These are phyloP conservation scores for Dalbergia cultrata DNA, from an alignment of 306 rosid species.

Conservation along the genomic window DNA sequence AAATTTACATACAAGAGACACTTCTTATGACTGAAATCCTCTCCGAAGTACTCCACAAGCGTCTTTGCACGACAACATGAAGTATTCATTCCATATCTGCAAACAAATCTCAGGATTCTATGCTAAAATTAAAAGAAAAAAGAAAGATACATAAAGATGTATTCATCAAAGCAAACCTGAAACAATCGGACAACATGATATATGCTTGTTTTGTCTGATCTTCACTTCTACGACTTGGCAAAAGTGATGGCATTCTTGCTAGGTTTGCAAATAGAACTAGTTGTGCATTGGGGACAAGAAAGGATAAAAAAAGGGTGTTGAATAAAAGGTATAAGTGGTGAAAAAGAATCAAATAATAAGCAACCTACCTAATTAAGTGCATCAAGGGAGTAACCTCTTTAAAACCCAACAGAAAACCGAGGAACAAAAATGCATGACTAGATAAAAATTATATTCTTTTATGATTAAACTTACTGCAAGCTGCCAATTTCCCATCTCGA, in stretches of 20 bases:
- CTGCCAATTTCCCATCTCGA: slow-evolving; percentile 90
- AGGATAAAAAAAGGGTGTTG: not conserved
- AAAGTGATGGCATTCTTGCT: slow-evolving; percentile 81
- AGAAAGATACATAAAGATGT: slow-evolving; percentile 38
- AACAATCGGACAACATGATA: slow-evolving; percentile 88
- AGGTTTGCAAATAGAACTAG: slow-evolving; percentile 86
- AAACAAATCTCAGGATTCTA: slow-evolving; percentile 25
- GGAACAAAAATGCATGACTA: slow-evolving; percentile 14
- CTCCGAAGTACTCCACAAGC: slow-evolving; percentile 92
- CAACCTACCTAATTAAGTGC: slow-evolving; percentile 25
- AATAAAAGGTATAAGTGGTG: not conserved
- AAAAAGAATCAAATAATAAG: slow-evolving; percentile 23
- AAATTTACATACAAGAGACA: slow-evolving; percentile 76
- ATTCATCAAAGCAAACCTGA: slow-evolving; percentile 70
- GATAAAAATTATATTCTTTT: slow-evolving; percentile 18
- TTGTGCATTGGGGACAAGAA: slow-evolving; percentile 36
- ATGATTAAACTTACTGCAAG: slow-evolving; percentile 73
- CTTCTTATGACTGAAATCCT: slow-evolving; percentile 65
- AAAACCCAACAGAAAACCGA: slow-evolving; percentile 20
- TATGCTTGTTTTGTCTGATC: slow-evolving; percentile 79
- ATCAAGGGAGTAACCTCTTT: slow-evolving; percentile 32
- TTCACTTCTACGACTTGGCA: slow-evolving; percentile 82
- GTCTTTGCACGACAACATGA: slow-evolving; percentile 83
- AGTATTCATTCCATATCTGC: slow-evolving; percentile 89
- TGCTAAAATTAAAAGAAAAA: slow-evolving; percentile 18